Conservation (phyloP, 305 asterid species). For the Fraxinus latifolia region DNA sequence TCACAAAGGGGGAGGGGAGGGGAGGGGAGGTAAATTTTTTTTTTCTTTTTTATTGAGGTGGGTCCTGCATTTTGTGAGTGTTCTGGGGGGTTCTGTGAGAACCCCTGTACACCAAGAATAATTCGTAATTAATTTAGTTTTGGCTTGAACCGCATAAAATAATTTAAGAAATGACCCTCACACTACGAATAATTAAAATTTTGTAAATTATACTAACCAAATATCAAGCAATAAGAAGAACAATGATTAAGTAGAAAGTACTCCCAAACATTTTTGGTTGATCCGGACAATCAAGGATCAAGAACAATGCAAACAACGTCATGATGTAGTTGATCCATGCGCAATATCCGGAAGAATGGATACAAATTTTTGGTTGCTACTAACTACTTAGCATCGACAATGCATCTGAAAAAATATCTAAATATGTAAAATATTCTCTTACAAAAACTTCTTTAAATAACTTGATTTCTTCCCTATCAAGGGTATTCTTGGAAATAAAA, state of each 20-base stretch:
- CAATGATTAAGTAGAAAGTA: too few species aligned
- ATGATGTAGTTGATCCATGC: not conserved
- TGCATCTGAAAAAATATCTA: not conserved
- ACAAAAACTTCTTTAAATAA: not conserved
- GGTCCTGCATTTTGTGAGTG: too few species aligned
- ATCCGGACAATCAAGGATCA: too few species aligned
- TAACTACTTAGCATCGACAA: not conserved
- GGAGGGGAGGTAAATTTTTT: too few species aligned
- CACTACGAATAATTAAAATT: not conserved
- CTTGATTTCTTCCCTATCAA: not conserved
- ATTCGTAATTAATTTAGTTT: not conserved
- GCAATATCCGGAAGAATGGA: not conserved
- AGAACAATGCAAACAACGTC: not conserved
- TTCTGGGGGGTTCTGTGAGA: too few species aligned
- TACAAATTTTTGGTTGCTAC: not conserved
- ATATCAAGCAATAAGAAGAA: not conserved
- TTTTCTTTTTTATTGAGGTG: too few species aligned
- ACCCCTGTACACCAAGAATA: too few species aligned
- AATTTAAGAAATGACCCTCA: not conserved
- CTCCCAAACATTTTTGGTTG: not conserved
- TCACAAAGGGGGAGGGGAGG: too few species aligned
- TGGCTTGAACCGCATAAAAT: not conserved
- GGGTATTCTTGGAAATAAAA: conserved; percentile 30
- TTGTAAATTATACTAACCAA: too few species aligned
- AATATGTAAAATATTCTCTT: not conserved